Conservation (phyloP, 768 basidiomycete species). For the Coprinopsis strossmayeri region DNA sequence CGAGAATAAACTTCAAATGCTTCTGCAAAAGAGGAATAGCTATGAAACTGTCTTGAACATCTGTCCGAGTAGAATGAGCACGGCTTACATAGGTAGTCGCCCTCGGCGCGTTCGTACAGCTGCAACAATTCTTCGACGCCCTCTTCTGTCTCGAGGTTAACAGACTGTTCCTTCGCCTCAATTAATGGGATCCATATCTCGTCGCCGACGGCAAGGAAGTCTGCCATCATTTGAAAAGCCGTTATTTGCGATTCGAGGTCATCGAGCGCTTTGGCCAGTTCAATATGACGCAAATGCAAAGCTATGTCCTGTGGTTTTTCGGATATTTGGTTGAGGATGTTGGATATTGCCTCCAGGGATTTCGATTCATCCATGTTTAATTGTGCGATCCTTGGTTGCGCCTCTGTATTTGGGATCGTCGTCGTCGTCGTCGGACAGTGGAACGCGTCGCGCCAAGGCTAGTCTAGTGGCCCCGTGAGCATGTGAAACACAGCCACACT, state of each 20-base stretch:
- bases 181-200: slow-evolving; percentile 74
- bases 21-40: slow-evolving; percentile 70
- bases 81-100: slow-evolving; percentile 74
- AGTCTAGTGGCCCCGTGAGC: not conserved
- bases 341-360: slow-evolving; percentile 57
- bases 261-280: slow-evolving; percentile 46
- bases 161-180: slow-evolving; percentile 40
- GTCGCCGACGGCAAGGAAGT: slow-evolving; percentile 57
- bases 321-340: slow-evolving; percentile 51
- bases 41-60: slow-evolving; percentile 21
- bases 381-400: not conserved
- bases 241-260: slow-evolving; percentile 55
- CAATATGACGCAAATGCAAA: slow-evolving; percentile 64
- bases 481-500: not conserved
- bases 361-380: slow-evolving; percentile 58
- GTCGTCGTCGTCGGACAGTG: slow-evolving; percentile 1
- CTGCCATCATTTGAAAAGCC: slow-evolving; percentile 62
- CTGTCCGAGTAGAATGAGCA: not conserved
- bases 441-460: slow-evolving; percentile 13
- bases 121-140: slow-evolving; percentile 51
- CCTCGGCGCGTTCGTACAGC: slow-evolving; percentile 60
- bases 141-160: slow-evolving; percentile 44
- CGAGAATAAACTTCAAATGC: slow-evolving; percentile 58
- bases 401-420: too few relatives aligned
- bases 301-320: slow-evolving; percentile 54